Conservation (phyloP, 2,329 filamentous ascomycete genomes). For the Xylariaceae sp. region DNA sequence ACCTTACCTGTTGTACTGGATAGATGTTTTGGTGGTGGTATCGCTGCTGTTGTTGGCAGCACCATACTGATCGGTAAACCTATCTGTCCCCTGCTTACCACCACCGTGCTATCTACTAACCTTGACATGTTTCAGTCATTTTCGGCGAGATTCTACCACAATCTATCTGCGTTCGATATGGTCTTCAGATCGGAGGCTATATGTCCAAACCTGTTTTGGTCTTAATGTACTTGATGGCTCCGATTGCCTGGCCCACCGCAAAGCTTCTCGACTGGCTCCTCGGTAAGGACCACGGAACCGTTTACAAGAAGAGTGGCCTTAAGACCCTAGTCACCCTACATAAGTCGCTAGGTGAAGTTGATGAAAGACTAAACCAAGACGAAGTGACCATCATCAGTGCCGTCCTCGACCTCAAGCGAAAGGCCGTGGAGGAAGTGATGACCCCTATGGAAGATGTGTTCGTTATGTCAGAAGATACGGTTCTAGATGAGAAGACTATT, state of each 20-base stretch:
- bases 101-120: constrained; percentile 20
- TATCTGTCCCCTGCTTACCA: not conserved
- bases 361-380: constrained; percentile 89
- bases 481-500: constrained; percentile 92
- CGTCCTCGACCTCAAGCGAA: constrained; percentile 92
- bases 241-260: constrained; percentile 89
- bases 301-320: constrained; percentile 96
- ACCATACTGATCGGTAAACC: constrained; percentile 84
- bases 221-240: constrained; percentile 89
- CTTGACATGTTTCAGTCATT: constrained; percentile 61
- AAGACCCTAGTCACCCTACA: constrained; percentile 96
- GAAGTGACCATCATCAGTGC: constrained; percentile 99
- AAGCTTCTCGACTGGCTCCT: constrained; percentile 92
- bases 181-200: constrained; percentile 88
- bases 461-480: constrained; percentile 89
- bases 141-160: constrained; percentile 97
- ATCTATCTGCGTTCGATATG: constrained; percentile 93
- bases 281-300: constrained; percentile 90
- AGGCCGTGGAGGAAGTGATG: constrained; percentile 93
- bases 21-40: constrained; percentile 86
- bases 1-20: constrained; percentile 93
- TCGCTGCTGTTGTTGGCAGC: constrained; percentile 89
- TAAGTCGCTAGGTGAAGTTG: constrained; percentile 80
- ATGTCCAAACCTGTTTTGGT: constrained; percentile 83
- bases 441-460: constrained; percentile 98